Percentiles rank a stretch among this genome's conserved stretches.
These are phyloP conservation scores for Juncus inflexus DNA, from an alignment of 176 grass and related monocot species.

Conservation along the genomic window DNA sequence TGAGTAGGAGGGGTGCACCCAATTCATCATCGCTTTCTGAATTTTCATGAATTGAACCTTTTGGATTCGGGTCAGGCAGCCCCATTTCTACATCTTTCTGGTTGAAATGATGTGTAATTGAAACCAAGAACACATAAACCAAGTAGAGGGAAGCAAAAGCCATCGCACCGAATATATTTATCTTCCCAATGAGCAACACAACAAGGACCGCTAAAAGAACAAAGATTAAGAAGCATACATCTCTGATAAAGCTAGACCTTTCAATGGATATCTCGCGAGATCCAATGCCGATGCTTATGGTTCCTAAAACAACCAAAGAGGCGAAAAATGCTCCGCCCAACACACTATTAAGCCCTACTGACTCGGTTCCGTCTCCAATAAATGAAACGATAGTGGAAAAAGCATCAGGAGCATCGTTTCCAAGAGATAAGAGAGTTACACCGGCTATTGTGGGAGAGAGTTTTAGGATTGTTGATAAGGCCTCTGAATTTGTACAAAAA, in stretches of 20 bases:
- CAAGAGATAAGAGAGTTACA: conserved; percentile 64
- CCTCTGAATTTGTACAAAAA: conserved; percentile 67
- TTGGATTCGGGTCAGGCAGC: conserved; percentile 17
- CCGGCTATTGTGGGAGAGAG: conserved; percentile 62
- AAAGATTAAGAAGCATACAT: conserved; percentile 46
- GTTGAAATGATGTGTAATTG: conserved; percentile 28
- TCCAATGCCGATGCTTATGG: conserved; percentile 41
- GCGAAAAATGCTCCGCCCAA: conserved; percentile 61
- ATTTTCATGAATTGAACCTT: background rate
- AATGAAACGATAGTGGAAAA: conserved; percentile 64
- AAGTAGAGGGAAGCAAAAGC: conserved; percentile 58
- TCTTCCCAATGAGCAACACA: conserved; percentile 40
- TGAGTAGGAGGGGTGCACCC: conserved; percentile 25
- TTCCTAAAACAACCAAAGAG: conserved; percentile 53
- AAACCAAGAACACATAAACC: conserved; percentile 57
- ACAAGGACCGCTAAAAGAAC: conserved; percentile 28
- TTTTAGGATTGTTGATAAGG: conserved; percentile 40
- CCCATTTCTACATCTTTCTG: conserved; percentile 14
- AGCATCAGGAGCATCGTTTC: conserved; percentile 67
- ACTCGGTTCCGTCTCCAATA: conserved; percentile 3
- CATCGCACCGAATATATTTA: conserved; percentile 37
- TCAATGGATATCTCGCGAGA: conserved; percentile 22
- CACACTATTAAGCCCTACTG: conserved; percentile 51
- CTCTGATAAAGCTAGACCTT: conserved; percentile 44
- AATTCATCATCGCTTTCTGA: conserved; percentile 18